phyloP scores from a whole-genome alignment of 495 filamentous ascomycete species.

The Delitschia confertaspora region DNA sequence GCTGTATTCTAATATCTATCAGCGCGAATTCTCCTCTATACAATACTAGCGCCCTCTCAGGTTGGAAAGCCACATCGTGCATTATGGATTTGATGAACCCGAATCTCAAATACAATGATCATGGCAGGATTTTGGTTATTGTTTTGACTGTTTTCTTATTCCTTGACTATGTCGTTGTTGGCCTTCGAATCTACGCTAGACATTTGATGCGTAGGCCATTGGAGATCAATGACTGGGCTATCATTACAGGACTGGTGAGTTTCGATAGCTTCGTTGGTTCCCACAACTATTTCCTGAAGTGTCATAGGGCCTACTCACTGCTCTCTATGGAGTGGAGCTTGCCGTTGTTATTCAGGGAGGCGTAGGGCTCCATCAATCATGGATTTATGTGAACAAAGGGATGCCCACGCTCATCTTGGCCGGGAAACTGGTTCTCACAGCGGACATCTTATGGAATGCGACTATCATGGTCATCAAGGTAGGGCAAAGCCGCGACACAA shows the following conservation, averaged over 20 bases:
- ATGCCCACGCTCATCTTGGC: not conserved
- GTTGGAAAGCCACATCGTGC: too few species aligned
- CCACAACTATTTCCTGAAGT: not conserved
- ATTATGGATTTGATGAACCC: too few species aligned
- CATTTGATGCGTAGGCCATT: not conserved
- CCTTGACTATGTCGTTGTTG: conserved; percentile 6
- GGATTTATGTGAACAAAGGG: not conserved
- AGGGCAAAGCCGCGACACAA: not conserved
- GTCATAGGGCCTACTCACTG: not conserved
- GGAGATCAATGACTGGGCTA: conserved; percentile 2
- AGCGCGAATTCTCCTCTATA: too few species aligned
- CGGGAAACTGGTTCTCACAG: not conserved
- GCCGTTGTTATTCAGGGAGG: not conserved
- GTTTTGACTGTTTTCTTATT: conserved; percentile 6
- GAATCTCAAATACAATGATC: too few species aligned
- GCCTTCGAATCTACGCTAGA: conserved; percentile 1
- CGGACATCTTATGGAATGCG: conserved; percentile 2
- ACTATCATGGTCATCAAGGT: conserved; percentile 7
- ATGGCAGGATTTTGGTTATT: not conserved
- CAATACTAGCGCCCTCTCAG: too few species aligned
- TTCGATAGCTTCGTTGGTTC: not conserved
- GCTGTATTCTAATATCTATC: too few species aligned
- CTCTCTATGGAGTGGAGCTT: not conserved
- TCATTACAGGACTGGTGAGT: conserved; percentile 4
- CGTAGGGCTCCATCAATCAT: not conserved